Conservation (phyloP, 768 basidiomycete genomes). For the Lenzites betulinus region DNA sequence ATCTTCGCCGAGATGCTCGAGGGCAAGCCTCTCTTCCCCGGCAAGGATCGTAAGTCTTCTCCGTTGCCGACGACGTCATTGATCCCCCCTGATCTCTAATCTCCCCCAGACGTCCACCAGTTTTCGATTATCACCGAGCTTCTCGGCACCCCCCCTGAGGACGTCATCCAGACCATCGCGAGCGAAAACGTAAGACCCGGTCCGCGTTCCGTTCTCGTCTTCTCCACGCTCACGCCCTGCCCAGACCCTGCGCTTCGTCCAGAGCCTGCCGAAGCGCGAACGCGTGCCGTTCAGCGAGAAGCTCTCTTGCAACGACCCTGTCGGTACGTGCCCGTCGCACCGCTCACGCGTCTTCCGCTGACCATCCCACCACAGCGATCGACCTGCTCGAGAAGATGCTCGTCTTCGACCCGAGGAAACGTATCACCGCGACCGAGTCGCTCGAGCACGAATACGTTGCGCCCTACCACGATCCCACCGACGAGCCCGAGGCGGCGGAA, state of each 20-base stretch:
- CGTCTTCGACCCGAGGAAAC: conserved; percentile 96
- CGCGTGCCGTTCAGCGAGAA: conserved; percentile 95
- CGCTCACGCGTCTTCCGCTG: background rate
- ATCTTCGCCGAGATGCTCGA: conserved; percentile 99
- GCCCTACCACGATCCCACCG: conserved; percentile 97
- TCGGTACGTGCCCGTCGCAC: conserved; percentile 53
- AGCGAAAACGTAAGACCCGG: conserved; percentile 83
- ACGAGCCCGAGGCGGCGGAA: conserved; percentile 92
- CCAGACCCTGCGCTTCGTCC: conserved; percentile 98
- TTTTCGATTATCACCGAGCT: conserved; percentile 99
- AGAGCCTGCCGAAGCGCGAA: conserved; percentile 94
- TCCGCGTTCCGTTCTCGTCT: background rate
- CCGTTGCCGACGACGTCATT: conserved; percentile 13
- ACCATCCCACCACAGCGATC: conserved; percentile 58
- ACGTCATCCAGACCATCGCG: conserved; percentile 98
- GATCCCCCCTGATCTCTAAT: conserved; percentile 3
- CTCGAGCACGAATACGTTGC: conserved; percentile 92
- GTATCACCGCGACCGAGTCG: conserved; percentile 92
- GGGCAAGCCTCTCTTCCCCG: conserved; percentile 97
- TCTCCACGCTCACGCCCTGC: background rate
- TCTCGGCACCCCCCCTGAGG: conserved; percentile 97
- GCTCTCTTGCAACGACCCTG: conserved; percentile 82
- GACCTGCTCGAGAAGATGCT: conserved; percentile 98
- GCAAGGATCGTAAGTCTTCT: conserved; percentile 87
- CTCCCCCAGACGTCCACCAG: conserved; percentile 87